These are phyloP conservation scores for Venturia effusa DNA, from an alignment of 2,329 filamentous ascomycete species.

Conservation along the genomic window DNA sequence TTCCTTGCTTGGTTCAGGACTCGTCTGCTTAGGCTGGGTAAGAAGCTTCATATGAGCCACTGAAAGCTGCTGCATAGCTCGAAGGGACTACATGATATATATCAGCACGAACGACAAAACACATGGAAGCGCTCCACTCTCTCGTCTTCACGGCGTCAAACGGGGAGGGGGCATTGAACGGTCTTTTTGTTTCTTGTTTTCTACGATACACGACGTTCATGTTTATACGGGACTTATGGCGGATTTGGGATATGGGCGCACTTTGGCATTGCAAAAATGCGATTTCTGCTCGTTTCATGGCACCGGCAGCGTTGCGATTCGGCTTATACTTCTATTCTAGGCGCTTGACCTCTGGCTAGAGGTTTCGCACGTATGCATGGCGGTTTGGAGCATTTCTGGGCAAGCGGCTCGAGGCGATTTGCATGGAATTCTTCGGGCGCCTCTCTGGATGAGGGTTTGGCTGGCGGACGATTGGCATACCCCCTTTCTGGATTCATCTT, in stretches of 20 bases:
- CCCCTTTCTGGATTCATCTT: neutral
- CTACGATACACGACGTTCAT: neutral
- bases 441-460: neutral
- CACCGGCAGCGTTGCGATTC: neutral
- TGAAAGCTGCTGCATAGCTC: slow-evolving; percentile 13
- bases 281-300: neutral
- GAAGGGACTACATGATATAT: neutral
- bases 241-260: neutral
- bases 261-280: neutral
- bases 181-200: neutral
- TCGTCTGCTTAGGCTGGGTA: slow-evolving; percentile 40
- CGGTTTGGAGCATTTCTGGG: slow-evolving; percentile 1
- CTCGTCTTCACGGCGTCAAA: neutral
- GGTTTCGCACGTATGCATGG: neutral
- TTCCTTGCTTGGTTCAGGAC: slow-evolving; percentile 48
- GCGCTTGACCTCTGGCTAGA: neutral
- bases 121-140: neutral
- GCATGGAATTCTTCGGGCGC: neutral
- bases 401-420: slow-evolving; percentile 3
- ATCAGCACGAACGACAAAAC: neutral
- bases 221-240: neutral
- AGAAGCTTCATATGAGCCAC: slow-evolving; percentile 16
- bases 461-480: neutral
- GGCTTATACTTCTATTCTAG: neutral
- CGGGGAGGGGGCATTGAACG: neutral